Percentiles rank a stretch among this genome's conserved stretches.
Evolutionary conservation across 2,329 filamentous ascomycete genomes (phyloP).

Genomic region (Apiospora phragmitis): DNA sequence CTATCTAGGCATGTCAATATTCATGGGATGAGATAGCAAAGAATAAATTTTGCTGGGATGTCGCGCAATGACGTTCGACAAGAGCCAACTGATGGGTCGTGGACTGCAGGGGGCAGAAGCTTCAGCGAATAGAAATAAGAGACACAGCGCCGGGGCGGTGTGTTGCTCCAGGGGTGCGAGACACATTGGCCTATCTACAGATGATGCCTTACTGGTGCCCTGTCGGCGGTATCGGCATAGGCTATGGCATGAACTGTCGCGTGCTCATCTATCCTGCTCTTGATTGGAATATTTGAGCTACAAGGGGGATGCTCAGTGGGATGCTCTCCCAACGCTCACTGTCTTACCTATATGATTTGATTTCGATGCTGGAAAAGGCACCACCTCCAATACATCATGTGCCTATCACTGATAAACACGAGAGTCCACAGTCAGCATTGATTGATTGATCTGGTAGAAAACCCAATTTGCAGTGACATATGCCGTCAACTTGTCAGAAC

Average conservation of each 20-base stretch:
- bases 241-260: slow-evolving; percentile 3
- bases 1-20: neutral
- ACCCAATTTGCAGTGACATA: neutral
- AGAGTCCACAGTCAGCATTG: neutral
- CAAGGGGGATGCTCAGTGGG: neutral
- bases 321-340: neutral
- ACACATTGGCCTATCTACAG: neutral
- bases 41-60: neutral
- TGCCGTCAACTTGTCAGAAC: neutral
- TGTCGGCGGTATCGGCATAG: neutral
- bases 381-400: neutral
- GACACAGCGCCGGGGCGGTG: neutral
- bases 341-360: too few relatives aligned
- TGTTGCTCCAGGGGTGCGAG: neutral
- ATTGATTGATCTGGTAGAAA: neutral
- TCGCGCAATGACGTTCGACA: slow-evolving; percentile 2
- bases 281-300: neutral
- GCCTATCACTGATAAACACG: neutral
- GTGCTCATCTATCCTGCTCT: neutral
- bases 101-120: neutral
- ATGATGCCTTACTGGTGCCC: neutral
- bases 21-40: neutral
- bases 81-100: neutral
- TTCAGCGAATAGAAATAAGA: neutral
- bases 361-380: neutral